phyloP scores from a whole-genome alignment of 352 stramenopile genomes.

The Pelagophyceae sp. region DNA sequence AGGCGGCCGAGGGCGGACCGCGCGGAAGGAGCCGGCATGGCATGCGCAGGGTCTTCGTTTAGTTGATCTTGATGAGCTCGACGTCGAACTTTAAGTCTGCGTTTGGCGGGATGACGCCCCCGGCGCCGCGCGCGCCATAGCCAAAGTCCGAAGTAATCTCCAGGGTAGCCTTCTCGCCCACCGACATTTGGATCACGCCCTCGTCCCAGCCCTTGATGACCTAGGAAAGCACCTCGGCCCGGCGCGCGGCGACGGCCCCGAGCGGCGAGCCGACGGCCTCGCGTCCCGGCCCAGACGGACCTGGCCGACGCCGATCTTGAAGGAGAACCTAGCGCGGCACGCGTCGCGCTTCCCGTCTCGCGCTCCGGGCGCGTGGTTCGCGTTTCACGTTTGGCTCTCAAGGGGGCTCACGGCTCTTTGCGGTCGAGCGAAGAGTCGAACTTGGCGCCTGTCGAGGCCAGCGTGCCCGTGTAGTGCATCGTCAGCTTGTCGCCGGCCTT shows the following conservation, averaged over 20 bases:
- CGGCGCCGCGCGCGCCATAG: slow-evolving; percentile 73
- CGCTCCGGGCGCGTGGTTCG: too few relatives aligned
- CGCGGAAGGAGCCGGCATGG: too few relatives aligned
- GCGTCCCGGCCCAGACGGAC: slow-evolving; percentile 31
- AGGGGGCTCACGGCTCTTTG: too few relatives aligned
- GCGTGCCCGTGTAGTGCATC: slow-evolving; percentile 54
- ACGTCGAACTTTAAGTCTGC: slow-evolving; percentile 85
- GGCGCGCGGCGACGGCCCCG: not conserved
- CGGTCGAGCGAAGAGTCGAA: slow-evolving; percentile 54
- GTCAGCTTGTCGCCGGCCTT: slow-evolving; percentile 50
- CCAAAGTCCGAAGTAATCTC: slow-evolving; percentile 78
- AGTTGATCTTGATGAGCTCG: slow-evolving; percentile 58
- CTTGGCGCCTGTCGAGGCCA: slow-evolving; percentile 42
- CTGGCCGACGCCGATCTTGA: slow-evolving; percentile 53
- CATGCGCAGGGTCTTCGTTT: too few relatives aligned
- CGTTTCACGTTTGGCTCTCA: too few relatives aligned
- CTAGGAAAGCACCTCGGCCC: slow-evolving; percentile 31
- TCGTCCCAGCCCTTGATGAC: slow-evolving; percentile 91
- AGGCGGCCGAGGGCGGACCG: too few relatives aligned
- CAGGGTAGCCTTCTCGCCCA: slow-evolving; percentile 80
- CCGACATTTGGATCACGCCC: slow-evolving; percentile 83
- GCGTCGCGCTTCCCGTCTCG: too few relatives aligned
- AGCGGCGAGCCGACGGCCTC: not conserved
- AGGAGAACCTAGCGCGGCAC: slow-evolving; percentile 53
- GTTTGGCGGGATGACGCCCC: slow-evolving; percentile 69